A percentile compares a stretch with the other conserved stretches of the same genome.
These are phyloP conservation scores for Prunus davidiana DNA, from an alignment of 306 rosid genomes.

Conservation along the genomic window DNA sequence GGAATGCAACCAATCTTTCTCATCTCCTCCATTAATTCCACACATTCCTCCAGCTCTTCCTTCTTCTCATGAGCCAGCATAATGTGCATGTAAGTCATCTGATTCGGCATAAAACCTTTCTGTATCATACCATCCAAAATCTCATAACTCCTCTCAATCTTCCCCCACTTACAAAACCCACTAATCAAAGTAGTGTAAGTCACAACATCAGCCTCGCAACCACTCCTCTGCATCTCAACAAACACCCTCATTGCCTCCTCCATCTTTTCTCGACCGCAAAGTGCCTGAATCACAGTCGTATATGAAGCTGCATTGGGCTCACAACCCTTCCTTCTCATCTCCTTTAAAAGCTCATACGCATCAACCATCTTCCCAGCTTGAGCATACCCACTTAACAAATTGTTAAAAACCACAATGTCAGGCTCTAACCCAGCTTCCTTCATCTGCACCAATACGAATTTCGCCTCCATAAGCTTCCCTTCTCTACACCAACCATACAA, in stretches of 20 bases:
- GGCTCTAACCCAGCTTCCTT: constrained; percentile 66
- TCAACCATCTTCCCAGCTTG: constrained; percentile 71
- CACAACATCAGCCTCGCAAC: constrained; percentile 61
- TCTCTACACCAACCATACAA: constrained; percentile 90
- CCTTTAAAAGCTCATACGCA: constrained; percentile 69
- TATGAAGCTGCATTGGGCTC: constrained; percentile 62
- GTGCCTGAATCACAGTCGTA: constrained; percentile 71
- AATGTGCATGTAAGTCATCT: constrained; percentile 57
- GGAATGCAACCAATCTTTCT: constrained; percentile 67
- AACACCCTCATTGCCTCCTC: constrained; percentile 75
- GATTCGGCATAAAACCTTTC: constrained; percentile 61
- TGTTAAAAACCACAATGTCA: constrained; percentile 74
- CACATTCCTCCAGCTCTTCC: constrained; percentile 78
- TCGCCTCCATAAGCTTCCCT: constrained; percentile 81
- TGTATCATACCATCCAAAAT: constrained; percentile 71
- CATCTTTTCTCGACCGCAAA: constrained; percentile 61
- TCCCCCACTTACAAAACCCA: constrained; percentile 86
- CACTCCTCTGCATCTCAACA: constrained; percentile 71
- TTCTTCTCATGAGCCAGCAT: constrained; percentile 82
- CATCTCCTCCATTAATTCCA: constrained; percentile 72
- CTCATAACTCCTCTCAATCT: constrained; percentile 63
- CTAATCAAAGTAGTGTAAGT: constrained; percentile 71
- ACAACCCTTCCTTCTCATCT: constrained; percentile 66
- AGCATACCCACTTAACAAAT: constrained; percentile 68
- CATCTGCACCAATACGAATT: constrained; percentile 67